Percentiles rank a stretch among this genome's conserved stretches.
Evolutionary conservation across 2,329 filamentous ascomycete species (phyloP).

Genomic region (Penicillium sp.): DNA sequence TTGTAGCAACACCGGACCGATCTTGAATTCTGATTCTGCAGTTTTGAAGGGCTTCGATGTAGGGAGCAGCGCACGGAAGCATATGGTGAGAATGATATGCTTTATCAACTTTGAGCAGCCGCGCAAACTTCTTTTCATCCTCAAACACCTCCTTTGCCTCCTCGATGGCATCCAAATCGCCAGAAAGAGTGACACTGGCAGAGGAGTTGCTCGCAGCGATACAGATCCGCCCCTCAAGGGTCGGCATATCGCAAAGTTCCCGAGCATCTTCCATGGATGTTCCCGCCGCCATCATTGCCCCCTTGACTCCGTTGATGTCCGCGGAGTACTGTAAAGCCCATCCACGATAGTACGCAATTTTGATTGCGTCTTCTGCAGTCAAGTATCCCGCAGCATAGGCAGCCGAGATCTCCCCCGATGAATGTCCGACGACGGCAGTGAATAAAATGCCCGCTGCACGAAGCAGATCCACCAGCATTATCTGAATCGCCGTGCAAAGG

Average conservation of each 20-base stretch:
- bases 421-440: conserved; percentile 48
- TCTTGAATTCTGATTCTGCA: conserved; percentile 12
- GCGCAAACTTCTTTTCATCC: conserved; percentile 38
- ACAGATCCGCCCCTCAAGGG: conserved; percentile 28
- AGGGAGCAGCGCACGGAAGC: conserved; percentile 32
- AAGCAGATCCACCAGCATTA: conserved; percentile 29
- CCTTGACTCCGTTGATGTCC: conserved; percentile 21
- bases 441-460: conserved; percentile 34
- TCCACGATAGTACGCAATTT: conserved; percentile 49
- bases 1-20: not conserved
- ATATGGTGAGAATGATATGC: conserved; percentile 51
- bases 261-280: conserved; percentile 38
- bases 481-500: conserved; percentile 29
- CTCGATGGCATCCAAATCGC: conserved; percentile 39
- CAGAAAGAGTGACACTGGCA: conserved; percentile 46
- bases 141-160: conserved; percentile 32
- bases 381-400: conserved; percentile 52
- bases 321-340: conserved; percentile 26
- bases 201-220: conserved; percentile 45
- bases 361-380: conserved; percentile 43
- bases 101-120: conserved; percentile 42
- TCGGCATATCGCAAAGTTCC: conserved; percentile 25
- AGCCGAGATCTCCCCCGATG: conserved; percentile 53
- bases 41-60: conserved; percentile 24
- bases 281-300: conserved; percentile 53